These are phyloP conservation scores for Brasilioporus rufonigricans DNA, from an alignment of 768 basidiomycete genomes.

Conservation along the genomic window DNA sequence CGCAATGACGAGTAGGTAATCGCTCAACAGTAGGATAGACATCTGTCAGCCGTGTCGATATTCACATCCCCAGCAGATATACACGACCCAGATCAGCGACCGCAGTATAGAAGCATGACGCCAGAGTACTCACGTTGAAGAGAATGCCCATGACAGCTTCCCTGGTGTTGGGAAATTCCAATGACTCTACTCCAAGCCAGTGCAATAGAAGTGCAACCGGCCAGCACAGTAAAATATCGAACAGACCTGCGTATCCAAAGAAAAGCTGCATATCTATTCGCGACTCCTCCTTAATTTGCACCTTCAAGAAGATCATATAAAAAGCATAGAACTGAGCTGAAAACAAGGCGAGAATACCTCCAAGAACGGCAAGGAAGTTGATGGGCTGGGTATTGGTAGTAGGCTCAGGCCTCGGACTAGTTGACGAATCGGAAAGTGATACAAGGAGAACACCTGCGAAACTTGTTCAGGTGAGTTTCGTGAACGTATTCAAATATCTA, in stretches of 20 bases:
- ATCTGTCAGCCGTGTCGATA: constrained; percentile 61
- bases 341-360: constrained; percentile 82
- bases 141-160: constrained; percentile 49
- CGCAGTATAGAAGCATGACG: background rate
- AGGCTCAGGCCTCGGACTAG: constrained; percentile 3
- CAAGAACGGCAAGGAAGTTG: constrained; percentile 43
- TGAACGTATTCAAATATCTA: background rate
- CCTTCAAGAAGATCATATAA: constrained; percentile 89
- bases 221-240: constrained; percentile 75
- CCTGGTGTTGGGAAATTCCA: constrained; percentile 62
- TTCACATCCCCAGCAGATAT: no score
- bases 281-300: constrained; percentile 76
- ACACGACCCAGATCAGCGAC: background rate
- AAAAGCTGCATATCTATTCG: constrained; percentile 92
- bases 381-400: constrained; percentile 13
- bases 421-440: constrained; percentile 82
- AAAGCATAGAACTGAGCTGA: constrained; percentile 85
- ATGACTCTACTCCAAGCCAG: constrained; percentile 61
- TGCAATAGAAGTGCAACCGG: constrained; percentile 80
- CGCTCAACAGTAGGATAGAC: constrained; percentile 78
- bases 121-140: constrained; percentile 47
- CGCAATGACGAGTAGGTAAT: no score
- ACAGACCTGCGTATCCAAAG: constrained; percentile 91
- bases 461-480: constrained; percentile 37
- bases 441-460: constrained; percentile 84